Percentiles rank a stretch among this genome's conserved stretches.
Conservation (phyloP, 129 eudicot genomes). For the Artemisia annua region DNA sequence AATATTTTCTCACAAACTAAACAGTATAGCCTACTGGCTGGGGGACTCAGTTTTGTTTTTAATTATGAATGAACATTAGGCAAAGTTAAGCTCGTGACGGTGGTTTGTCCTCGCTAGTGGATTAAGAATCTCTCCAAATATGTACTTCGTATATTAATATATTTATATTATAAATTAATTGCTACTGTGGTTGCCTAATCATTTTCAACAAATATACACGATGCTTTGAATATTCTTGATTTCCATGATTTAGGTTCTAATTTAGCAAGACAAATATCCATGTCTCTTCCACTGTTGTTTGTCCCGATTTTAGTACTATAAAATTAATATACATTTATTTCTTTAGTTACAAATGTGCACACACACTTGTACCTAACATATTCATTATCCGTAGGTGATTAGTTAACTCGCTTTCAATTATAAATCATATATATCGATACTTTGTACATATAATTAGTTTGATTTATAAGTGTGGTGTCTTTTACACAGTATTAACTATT, state of each 20-base stretch:
- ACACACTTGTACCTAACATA: not conserved
- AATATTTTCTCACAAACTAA: too few relatives aligned
- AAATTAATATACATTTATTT: not conserved
- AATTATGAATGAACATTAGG: too few relatives aligned
- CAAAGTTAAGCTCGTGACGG: slow-evolving; percentile 4
- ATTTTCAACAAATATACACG: not conserved
- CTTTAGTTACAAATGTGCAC: not conserved
- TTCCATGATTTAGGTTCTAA: slow-evolving; percentile 31
- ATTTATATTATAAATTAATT: not conserved
- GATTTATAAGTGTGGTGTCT: not conserved
- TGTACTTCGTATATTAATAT: not conserved
- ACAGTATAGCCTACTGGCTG: too few relatives aligned
- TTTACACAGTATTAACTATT: not conserved
- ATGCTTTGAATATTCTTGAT: not conserved
- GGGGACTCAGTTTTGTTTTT: too few relatives aligned
- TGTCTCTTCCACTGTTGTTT: slow-evolving; percentile 23
- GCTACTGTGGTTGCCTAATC: not conserved
- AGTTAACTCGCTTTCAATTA: not conserved
- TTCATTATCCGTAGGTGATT: not conserved
- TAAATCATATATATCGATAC: not conserved
- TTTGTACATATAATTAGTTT: not conserved
- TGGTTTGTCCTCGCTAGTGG: slow-evolving; percentile 23
- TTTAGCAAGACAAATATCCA: slow-evolving; percentile 19
- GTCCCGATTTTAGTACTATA: slow-evolving; percentile 14
- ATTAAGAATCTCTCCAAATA: slow-evolving; percentile 7